A percentile compares a stretch with the other conserved stretches of the same genome.
phyloP scores from a whole-genome alignment of 1,284 basidiomycete genomes.

The Violaceomyces palustris region DNA sequence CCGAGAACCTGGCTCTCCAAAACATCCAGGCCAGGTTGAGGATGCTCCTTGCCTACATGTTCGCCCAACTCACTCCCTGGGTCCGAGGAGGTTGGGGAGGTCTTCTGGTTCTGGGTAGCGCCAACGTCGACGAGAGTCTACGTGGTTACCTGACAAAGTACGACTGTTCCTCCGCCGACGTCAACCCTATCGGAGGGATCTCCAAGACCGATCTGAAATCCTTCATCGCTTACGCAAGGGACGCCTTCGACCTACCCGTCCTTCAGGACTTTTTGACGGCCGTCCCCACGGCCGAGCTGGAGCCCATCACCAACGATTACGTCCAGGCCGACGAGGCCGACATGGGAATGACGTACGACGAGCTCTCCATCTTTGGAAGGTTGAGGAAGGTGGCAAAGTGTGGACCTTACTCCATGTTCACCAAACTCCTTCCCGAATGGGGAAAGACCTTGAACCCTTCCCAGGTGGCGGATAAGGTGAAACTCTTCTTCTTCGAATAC shows the following conservation, averaged over 20 bases:
- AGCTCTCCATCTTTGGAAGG: slow-evolving; percentile 85
- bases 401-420: slow-evolving; percentile 94
- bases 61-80: slow-evolving; percentile 93
- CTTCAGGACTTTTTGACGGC: slow-evolving; percentile 78
- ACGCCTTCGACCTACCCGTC: slow-evolving; percentile 76
- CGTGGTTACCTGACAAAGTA: slow-evolving; percentile 98
- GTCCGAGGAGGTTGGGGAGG: slow-evolving; percentile 78
- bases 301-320: slow-evolving; percentile 88
- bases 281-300: slow-evolving; percentile 89
- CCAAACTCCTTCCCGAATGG: slow-evolving; percentile 89
- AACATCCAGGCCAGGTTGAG: slow-evolving; percentile 93
- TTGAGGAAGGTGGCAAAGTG: slow-evolving; percentile 94
- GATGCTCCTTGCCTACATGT: slow-evolving; percentile 95
- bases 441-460: slow-evolving; percentile 55
- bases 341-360: slow-evolving; percentile 94
- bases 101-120: slow-evolving; percentile 86
- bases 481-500: slow-evolving; percentile 93
- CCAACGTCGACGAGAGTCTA: slow-evolving; percentile 97
- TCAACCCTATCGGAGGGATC: slow-evolving; percentile 97
- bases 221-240: slow-evolving; percentile 81
- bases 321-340: slow-evolving; percentile 95
- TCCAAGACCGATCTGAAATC: slow-evolving; percentile 95
- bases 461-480: slow-evolving; percentile 94
- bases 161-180: slow-evolving; percentile 73
- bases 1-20: slow-evolving; percentile 93